phyloP scores from a whole-genome alignment of 768 basidiomycete genomes.

The Grammothele lineata region DNA sequence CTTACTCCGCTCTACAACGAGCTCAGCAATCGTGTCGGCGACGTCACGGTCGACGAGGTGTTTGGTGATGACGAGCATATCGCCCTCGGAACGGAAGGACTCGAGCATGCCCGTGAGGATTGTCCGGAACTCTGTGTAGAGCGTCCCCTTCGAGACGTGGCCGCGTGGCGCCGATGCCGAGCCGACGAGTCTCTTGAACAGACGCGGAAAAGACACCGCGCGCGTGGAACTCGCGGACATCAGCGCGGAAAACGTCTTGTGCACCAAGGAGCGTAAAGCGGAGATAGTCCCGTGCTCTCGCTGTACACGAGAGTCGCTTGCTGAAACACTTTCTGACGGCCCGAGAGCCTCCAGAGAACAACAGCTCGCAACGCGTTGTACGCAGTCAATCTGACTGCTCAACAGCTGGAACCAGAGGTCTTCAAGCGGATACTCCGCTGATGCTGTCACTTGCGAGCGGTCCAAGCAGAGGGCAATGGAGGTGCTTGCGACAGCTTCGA shows the following conservation, averaged over 20 bases:
- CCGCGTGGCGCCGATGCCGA: constrained; percentile 53
- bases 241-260: constrained; percentile 78
- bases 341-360: constrained; percentile 21
- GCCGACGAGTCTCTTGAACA: constrained; percentile 91
- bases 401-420: constrained; percentile 90
- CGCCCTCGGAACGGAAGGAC: constrained; percentile 88
- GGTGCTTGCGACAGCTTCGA: constrained; percentile 55
- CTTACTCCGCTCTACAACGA: constrained; percentile 49
- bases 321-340: constrained; percentile 1
- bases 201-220: constrained; percentile 81
- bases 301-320: constrained; percentile 16
- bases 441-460: constrained; percentile 44
- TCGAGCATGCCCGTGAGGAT: constrained; percentile 96
- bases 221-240: constrained; percentile 80
- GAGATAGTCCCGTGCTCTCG: constrained; percentile 37
- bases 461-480: constrained; percentile 69
- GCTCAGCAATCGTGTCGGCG: constrained; percentile 64
- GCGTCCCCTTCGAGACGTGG: constrained; percentile 49
- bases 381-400: constrained; percentile 72
- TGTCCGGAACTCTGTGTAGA: constrained; percentile 87
- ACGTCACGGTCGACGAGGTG: constrained; percentile 79
- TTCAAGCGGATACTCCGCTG: constrained; percentile 50
- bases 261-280: constrained; percentile 68
- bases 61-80: constrained; percentile 82
- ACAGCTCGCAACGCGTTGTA: constrained; percentile 62